Base-by-base conservation (phyloP, 1,284 basidiomycete genomes). In the Thelephora terrestris region DNA sequence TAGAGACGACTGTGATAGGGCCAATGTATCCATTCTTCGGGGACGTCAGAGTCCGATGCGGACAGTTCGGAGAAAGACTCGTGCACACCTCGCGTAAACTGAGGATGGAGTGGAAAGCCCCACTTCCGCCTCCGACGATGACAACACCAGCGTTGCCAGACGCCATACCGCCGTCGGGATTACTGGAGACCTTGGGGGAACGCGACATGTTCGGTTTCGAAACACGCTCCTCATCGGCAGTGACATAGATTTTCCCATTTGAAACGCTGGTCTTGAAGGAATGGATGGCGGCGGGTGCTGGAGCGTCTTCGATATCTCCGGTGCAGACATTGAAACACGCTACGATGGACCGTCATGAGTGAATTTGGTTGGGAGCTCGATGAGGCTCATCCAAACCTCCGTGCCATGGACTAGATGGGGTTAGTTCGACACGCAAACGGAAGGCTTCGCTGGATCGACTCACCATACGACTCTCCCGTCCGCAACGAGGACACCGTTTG, bases 321-420 rank as follows among this genome's bases (percentile, higher is more conserved):
- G 78, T 86, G 67, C 79, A 82, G 42, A 90, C 77, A 56, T 87
- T 86, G 75, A 94, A 95, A 69, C 91, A 94, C 34, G 92, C 91
- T 85, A 55, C 12, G 9, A 12, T 3, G 7, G 3, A 12, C 12
- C 29, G 12, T 7, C 12, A 12, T 37, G 48, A 24, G 29, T 27
- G 4, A 18, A 42, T 42, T 39, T 1, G n/a, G 16, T 18, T 42
- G 3, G 7, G 27, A 38, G 21, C 10, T n/a, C 7, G 24, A 25
- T 36, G 44, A 39, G 27, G 36, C 36, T 60, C 70, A 49, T 56
- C n/a, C n/a, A n/a, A n/a, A 85, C 84, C 85, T 69, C 91, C 90
- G 63, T 94, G 91, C 90, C 91, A 94, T 6, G 90, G 90, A 61
- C 87, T 84, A 34, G 10, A 43, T 9, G n/a, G 42, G 27, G 17